phyloP scores from a whole-genome alignment of 2,329 filamentous ascomycete species.

The Madurella fahalii region DNA sequence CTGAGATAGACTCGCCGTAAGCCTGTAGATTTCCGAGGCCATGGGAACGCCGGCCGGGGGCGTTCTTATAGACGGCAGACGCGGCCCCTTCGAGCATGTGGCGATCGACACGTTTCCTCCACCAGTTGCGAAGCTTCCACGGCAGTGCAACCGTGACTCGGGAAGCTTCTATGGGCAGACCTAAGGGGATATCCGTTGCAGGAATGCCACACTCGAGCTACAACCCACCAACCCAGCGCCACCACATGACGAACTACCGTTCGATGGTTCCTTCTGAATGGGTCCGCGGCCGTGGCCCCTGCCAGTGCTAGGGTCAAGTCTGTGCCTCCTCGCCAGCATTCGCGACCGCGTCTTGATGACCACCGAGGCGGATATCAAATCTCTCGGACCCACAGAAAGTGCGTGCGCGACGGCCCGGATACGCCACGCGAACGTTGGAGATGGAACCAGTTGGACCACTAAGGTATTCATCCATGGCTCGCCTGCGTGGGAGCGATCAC shows the following conservation, averaged over 20 bases:
- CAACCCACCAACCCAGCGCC: not conserved
- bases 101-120: constrained; percentile 1
- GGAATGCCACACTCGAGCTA: not conserved
- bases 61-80: not conserved
- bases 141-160: not conserved
- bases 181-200: not conserved
- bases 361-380: not conserved
- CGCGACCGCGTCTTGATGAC: no score
- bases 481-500: not conserved
- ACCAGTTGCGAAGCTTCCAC: not conserved
- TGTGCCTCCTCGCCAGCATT: no score
- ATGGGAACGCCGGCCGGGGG: not conserved
- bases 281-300: not conserved
- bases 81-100: not conserved
- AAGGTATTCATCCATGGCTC: not conserved
- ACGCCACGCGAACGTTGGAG: not conserved
- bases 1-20: not conserved
- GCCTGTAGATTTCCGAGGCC: not conserved
- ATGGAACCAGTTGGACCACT: not conserved
- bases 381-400: not conserved
- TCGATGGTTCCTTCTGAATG: not conserved
- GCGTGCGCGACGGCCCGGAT: not conserved
- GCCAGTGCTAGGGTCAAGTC: not conserved
- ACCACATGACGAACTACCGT: not conserved
- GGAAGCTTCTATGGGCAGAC: not conserved